Evolutionary conservation across 306 rosid species (phyloP).

Genomic region (Lathyrus tuberosus): DNA sequence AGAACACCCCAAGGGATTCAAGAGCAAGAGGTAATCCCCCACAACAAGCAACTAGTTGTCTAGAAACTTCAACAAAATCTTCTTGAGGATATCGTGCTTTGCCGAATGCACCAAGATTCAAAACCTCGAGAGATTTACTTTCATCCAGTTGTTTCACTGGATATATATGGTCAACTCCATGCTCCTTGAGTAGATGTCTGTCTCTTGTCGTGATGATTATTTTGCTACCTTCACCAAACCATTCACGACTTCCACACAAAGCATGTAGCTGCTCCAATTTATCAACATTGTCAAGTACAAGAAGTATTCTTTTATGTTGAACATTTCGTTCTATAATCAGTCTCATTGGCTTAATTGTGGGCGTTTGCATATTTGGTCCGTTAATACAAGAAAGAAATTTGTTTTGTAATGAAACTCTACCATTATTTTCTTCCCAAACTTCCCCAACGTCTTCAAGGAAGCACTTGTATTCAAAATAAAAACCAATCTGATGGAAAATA

Average conservation of each 20-base stretch:
- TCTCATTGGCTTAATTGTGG: not conserved
- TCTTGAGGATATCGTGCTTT: not conserved
- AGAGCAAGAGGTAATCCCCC: slow-evolving; percentile 35
- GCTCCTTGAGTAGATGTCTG: not conserved
- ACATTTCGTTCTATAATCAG: not conserved
- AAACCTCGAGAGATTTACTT: slow-evolving; percentile 21
- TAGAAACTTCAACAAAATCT: not conserved
- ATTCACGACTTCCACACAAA: slow-evolving; percentile 15
- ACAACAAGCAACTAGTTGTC: not conserved
- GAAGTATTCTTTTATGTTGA: not conserved
- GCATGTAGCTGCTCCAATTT: slow-evolving; percentile 6
- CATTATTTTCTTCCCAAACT: not conserved
- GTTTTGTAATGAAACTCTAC: not conserved
- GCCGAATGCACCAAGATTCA: slow-evolving; percentile 4
- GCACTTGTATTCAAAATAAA: not conserved
- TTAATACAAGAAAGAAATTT: not conserved
- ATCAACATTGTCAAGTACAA: slow-evolving; percentile 35
- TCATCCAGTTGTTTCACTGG: not conserved
- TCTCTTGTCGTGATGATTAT: slow-evolving; percentile 37
- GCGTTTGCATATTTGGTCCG: slow-evolving; percentile 10
- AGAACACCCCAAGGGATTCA: not conserved
- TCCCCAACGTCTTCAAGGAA: not conserved
- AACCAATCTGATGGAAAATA: not conserved
- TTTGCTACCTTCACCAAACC: slow-evolving; percentile 29
- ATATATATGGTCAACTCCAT: not conserved